phyloP scores from a whole-genome alignment of 495 filamentous ascomycete genomes.

The Cenococcum geophilum region DNA sequence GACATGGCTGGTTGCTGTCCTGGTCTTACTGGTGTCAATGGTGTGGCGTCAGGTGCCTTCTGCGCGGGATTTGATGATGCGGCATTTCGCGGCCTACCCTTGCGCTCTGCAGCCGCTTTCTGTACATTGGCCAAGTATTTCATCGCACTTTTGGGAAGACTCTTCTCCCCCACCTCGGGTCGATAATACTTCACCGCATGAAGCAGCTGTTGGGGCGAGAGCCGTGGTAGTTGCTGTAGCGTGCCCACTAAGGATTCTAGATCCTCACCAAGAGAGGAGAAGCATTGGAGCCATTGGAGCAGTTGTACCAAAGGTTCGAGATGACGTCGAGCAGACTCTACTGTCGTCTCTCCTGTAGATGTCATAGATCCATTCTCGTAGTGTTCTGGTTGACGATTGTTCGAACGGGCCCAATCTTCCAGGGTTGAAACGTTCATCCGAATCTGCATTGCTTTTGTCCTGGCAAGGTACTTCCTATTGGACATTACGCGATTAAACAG shows the following conservation, averaged over 20 bases:
- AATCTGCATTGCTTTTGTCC: constrained; percentile 99
- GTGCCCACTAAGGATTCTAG: constrained; percentile 78
- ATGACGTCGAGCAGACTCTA: constrained; percentile 76
- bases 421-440: constrained; percentile 95
- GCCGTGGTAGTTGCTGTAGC: constrained; percentile 73
- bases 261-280: constrained; percentile 92
- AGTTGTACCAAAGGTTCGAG: constrained; percentile 88
- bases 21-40: constrained; percentile 22
- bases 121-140: constrained; percentile 80
- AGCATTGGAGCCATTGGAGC: constrained; percentile 95
- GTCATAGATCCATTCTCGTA: constrained; percentile 87
- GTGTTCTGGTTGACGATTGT: constrained; percentile 92
- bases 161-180: constrained; percentile 91
- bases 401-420: constrained; percentile 91
- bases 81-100: constrained; percentile 42
- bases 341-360: constrained; percentile 76
- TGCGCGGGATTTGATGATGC: constrained; percentile 25
- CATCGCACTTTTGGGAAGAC: constrained; percentile 74
- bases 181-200: constrained; percentile 90
- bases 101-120: constrained; percentile 57
- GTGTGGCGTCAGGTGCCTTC: constrained; percentile 17
- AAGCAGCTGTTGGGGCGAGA: constrained; percentile 84
- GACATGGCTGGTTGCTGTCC: constrained; percentile 12
- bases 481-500: constrained; percentile 98
- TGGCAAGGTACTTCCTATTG: constrained; percentile 86